phyloP scores from a whole-genome alignment of 208 protist genomes.

The Trypanosoma boissoni region DNA sequence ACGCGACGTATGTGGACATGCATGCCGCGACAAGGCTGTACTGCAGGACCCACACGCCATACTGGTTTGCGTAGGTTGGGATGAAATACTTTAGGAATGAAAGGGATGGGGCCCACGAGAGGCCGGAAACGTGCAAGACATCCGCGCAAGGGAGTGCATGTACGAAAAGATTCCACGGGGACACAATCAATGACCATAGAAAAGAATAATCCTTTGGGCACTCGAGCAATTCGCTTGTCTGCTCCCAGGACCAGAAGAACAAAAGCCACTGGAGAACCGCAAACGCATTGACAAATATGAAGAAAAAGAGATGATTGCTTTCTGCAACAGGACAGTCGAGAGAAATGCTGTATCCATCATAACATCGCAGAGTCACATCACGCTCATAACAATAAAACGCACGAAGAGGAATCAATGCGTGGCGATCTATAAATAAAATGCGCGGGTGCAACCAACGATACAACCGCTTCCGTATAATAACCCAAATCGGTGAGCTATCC shows the following conservation, averaged over 20 bases:
- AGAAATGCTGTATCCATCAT: conserved; percentile 68
- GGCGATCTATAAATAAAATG: conserved; percentile 45
- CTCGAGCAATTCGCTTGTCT: conserved; percentile 28
- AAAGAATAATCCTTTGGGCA: conserved; percentile 13
- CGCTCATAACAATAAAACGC: conserved; percentile 77
- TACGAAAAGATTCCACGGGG: conserved; percentile 31
- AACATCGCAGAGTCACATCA: conserved; percentile 60
- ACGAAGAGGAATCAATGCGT: conserved; percentile 63
- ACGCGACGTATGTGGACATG: conserved; percentile 15
- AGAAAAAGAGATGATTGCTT: conserved; percentile 62
- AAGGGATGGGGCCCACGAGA: conserved; percentile 5
- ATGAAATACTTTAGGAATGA: conserved; percentile 32
- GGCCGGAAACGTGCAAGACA: conserved; percentile 13
- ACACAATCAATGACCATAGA: conserved; percentile 6
- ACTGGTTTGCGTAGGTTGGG: conserved; percentile 38
- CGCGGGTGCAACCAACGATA: conserved; percentile 70
- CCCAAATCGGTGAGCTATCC: conserved; percentile 55
- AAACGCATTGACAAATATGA: conserved; percentile 50
- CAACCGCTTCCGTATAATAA: conserved; percentile 40
- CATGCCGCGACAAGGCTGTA: conserved; percentile 33
- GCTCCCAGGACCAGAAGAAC: conserved; percentile 41
- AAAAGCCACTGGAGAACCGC: conserved; percentile 43
- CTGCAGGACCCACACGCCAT: conserved; percentile 64
- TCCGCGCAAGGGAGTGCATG: conserved; percentile 59
- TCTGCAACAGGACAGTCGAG: conserved; percentile 66